Evolutionary conservation across 2,329 filamentous ascomycete species (phyloP), one percentile per base, ranked within the genome.

Genomic region (Dactylellina drechsleri): DNA sequence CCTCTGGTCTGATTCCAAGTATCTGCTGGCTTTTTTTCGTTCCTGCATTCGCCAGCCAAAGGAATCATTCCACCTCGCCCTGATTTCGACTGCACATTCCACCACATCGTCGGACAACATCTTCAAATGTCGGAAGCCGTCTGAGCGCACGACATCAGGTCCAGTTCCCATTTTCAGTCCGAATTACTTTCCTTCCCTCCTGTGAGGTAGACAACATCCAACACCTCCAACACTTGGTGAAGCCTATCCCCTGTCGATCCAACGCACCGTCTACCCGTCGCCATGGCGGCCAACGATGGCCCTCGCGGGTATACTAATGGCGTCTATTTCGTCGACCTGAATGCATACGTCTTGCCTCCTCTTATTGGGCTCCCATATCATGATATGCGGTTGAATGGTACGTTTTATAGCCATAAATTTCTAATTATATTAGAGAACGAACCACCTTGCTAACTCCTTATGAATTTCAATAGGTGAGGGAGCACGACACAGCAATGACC

Each of bases 401-500:
- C 12, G 23, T 47, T 8, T 13, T 16, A 36, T 28, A 56, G 1
- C 8, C 16, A 31, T 53, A 52, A 1, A 52, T 20, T 52, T 52
- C 7, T 10, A 3, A 36, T 2, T 36, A 7, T 10, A 36, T 7
- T 8, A 36, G 31, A 5, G 10, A 26, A 2, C n/a, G 20, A 26
- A 52, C 6, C 20, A 23, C 1, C 18, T 54, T 18, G 26, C 50
- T 53, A 45, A 57, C 45, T 65, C 64, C 13, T 6, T 57, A 53
- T 40, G 56, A 40, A 54, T 49, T 23, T 26, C 50, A 7, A 36
- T 16, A 80, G 79, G 79, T 43, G 71, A 77, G 52, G 79, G 79
- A 50, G 77, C 76, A 47, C 71, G 78, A 18, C 77, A 79, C 49
- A 66, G 67, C 16, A 77, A 75, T 57, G 73, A 79, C 49, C 40